Base-by-base conservation (phyloP, 169 alveolate species). In the Sarcocystis neurona region DNA sequence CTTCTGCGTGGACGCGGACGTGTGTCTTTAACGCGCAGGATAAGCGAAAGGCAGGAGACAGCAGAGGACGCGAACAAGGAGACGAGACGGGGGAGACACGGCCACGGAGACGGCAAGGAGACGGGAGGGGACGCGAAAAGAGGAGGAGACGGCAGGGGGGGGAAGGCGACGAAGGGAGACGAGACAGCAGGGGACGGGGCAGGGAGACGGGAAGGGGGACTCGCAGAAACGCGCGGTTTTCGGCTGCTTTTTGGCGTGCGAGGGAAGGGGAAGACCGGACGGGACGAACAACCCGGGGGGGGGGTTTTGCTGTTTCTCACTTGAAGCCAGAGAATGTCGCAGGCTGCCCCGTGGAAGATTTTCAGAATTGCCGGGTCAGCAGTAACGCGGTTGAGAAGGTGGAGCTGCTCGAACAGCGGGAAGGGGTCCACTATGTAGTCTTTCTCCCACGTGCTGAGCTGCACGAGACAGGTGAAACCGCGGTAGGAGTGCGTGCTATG, bases 381-480 rank as follows among this genome's bases (percentile, higher is more conserved):
- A 39, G 97, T 96, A 30, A 96, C 82, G 6, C 53, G 91, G 87
- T 94, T 94, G 37, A 97, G 94, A 56, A 85, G 93, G 60, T 94
- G 94, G 46, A 97, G 84, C 44, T 88, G 66, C 27, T 87, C 84
- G 75, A 97, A 92, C 48, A 96, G 85, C 34, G 94, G 86, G 82
- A 97, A 94, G 5, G 98, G 97, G 88, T 97, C 99, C 18, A 97
- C 91, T 37, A 97, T 90, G 86, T 92, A 97, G 88, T 97, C 99
- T 43, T 95, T 88, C 53, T 88, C 92, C 79, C 98, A 92, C 32
- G 87, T 96, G 82, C 98, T 95, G 48, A 97, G 91, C 89, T 97
- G 97, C 74, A 97, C 94, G 70, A 97, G 92, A 68, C 98, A 97
- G 1, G 97, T 96, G 78, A 97, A 94, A 56, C 99, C 99, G 78